Conservation (phyloP, 2,329 filamentous ascomycete genomes). For the Aaosphaeria arxii region DNA sequence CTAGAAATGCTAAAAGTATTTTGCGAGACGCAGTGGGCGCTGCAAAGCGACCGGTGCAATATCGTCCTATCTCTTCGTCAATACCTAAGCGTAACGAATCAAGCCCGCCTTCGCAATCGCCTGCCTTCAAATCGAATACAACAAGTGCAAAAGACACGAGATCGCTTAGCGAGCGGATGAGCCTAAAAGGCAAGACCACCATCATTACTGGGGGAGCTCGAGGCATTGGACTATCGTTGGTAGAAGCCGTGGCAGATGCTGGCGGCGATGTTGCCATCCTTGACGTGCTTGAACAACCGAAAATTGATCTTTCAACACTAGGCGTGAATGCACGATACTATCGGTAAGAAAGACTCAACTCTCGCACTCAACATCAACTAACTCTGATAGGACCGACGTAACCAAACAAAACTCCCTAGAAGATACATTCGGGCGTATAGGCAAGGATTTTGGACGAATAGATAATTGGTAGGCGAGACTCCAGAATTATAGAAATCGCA, state of each 20-base stretch:
- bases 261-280: slow-evolving; percentile 51
- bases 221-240: slow-evolving; percentile 52
- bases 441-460: too few relatives aligned
- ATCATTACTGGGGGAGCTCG: slow-evolving; percentile 48
- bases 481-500: too few relatives aligned
- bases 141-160: too few relatives aligned
- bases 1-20: too few relatives aligned
- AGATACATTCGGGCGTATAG: background rate
- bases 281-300: slow-evolving; percentile 36
- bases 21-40: too few relatives aligned
- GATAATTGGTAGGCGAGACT: too few relatives aligned
- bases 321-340: slow-evolving; percentile 3
- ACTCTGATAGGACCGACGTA: slow-evolving; percentile 2
- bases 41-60: background rate
- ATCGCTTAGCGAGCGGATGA: too few relatives aligned
- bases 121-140: too few relatives aligned
- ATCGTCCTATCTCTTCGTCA: background rate
- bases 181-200: background rate
- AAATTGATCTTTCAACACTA: background rate
- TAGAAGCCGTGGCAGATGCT: slow-evolving; percentile 49
- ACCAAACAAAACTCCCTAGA: slow-evolving; percentile 1
- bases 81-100: background rate
- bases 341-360: background rate
- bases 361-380: too few relatives aligned
- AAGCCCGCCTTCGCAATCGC: too few relatives aligned